Percentiles rank a stretch among this genome's conserved stretches.
These are phyloP conservation scores for Exserohilum turcica DNA, from an alignment of 2,329 filamentous ascomycete genomes.

Conservation along the genomic window DNA sequence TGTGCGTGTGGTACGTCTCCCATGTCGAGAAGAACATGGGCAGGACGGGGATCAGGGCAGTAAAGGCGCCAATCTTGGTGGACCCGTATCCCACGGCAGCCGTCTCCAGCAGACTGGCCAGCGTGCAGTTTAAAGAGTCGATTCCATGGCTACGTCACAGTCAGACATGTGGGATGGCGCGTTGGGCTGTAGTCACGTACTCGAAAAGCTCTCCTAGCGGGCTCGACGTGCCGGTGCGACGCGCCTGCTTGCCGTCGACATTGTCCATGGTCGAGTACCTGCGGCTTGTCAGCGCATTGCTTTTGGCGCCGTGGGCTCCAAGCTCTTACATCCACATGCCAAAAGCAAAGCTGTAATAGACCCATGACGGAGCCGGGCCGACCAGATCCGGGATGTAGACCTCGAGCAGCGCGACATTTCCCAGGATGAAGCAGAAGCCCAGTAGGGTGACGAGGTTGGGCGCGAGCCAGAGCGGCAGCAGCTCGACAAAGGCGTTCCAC, in stretches of 20 bases:
- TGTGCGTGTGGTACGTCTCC: slow-evolving; percentile 99
- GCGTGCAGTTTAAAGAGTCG: slow-evolving; percentile 95
- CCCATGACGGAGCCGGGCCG: slow-evolving; percentile 85
- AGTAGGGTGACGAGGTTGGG: slow-evolving; percentile 97
- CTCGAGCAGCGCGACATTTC: slow-evolving; percentile 76
- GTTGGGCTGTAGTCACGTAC: slow-evolving; percentile 50
- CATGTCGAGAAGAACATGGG: slow-evolving; percentile 99
- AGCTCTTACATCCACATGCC: slow-evolving; percentile 85
- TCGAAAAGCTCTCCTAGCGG: slow-evolving; percentile 96
- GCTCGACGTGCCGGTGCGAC: slow-evolving; percentile 92
- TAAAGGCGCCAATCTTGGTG: slow-evolving; percentile 84
- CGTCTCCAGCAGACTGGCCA: slow-evolving; percentile 87
- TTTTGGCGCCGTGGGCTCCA: not conserved
- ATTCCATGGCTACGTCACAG: slow-evolving; percentile 74
- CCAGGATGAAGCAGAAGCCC: slow-evolving; percentile 92
- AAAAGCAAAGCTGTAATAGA: slow-evolving; percentile 94
- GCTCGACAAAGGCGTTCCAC: slow-evolving; percentile 96
- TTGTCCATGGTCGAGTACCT: slow-evolving; percentile 97
- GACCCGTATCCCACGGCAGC: slow-evolving; percentile 91
- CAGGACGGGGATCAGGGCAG: slow-evolving; percentile 85
- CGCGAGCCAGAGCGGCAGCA: slow-evolving; percentile 93
- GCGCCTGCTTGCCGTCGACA: slow-evolving; percentile 95
- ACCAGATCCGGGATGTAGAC: slow-evolving; percentile 87
- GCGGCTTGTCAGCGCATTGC: slow-evolving; percentile 18
- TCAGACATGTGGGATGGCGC: slow-evolving; percentile 34